These are phyloP conservation scores for Cicer cuneatum DNA, from an alignment of 306 rosid genomes.

Conservation along the genomic window DNA sequence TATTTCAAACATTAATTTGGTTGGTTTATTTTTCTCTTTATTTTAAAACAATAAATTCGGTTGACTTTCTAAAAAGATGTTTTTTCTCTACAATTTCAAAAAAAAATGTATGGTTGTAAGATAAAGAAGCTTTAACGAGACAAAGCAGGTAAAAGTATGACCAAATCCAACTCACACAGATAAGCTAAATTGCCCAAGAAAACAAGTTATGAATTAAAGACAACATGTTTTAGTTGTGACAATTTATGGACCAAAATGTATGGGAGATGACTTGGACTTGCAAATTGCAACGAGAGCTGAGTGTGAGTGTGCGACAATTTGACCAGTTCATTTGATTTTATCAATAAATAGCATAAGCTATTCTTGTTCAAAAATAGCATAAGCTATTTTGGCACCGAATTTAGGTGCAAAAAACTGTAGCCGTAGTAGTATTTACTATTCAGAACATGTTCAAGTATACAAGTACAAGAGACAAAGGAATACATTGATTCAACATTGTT, in stretches of 20 bases:
- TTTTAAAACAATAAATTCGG: neutral
- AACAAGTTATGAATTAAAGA: neutral
- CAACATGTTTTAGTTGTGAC: slow-evolving; percentile 20
- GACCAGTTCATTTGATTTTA: slow-evolving; percentile 25
- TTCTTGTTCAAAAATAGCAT: slow-evolving; percentile 13
- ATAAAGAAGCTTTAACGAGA: neutral
- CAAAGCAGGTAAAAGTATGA: neutral
- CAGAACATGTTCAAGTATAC: neutral
- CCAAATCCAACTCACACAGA: slow-evolving; percentile 11
- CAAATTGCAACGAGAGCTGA: neutral
- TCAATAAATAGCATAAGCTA: neutral
- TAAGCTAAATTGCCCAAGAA: slow-evolving; percentile 12
- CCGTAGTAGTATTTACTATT: neutral
- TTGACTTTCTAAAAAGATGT: neutral
- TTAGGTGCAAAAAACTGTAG: slow-evolving; percentile 20
- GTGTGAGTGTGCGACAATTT: slow-evolving; percentile 23
- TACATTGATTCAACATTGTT: neutral
- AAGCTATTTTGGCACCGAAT: slow-evolving; percentile 40
- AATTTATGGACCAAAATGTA: slow-evolving; percentile 17
- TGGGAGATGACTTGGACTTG: slow-evolving; percentile 9
- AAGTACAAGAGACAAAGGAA: neutral
- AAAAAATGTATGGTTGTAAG: neutral
- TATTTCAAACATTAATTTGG: neutral
- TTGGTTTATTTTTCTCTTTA: neutral
- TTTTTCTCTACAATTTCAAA: neutral